Percentiles rank a stretch among this genome's conserved stretches.
Conservation (phyloP, 441 rosid genomes). For the Populus tomentosa region DNA sequence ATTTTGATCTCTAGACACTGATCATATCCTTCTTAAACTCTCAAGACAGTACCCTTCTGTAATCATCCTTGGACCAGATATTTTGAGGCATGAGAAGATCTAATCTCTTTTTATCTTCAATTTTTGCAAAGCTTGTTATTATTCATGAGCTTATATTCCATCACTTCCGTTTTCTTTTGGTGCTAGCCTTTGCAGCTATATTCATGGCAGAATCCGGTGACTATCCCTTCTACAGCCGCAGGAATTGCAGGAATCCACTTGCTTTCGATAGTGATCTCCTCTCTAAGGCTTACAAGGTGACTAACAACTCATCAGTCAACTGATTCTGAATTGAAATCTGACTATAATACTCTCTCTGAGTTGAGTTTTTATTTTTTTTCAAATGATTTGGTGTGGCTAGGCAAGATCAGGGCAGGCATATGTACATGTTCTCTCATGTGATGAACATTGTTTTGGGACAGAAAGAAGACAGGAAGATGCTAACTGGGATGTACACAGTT, state of each 20-base stretch:
- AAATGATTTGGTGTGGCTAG: slow-evolving; percentile 18
- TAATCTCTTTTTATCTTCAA: neutral
- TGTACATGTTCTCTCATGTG: slow-evolving; percentile 42
- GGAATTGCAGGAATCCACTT: slow-evolving; percentile 48
- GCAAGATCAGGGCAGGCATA: slow-evolving; percentile 50
- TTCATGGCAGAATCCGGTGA: slow-evolving; percentile 35
- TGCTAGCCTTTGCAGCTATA: neutral
- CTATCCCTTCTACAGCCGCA: slow-evolving; percentile 49
- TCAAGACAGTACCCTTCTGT: neutral
- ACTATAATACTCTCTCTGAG: no score
- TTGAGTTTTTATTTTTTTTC: neutral
- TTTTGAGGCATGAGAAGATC: neutral
- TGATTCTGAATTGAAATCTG: no score
- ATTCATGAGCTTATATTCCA: no score
- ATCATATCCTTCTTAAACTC: neutral
- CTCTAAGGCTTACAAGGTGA: slow-evolving; percentile 39
- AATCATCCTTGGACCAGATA: neutral
- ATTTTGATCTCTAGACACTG: neutral
- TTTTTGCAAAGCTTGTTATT: no score
- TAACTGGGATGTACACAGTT: slow-evolving; percentile 48
- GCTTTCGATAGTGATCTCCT: slow-evolving; percentile 48
- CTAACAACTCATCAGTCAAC: neutral
- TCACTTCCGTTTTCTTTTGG: no score
- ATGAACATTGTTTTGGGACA: slow-evolving; percentile 44
- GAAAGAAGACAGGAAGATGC: slow-evolving; percentile 46